Evolutionary conservation across 2,329 filamentous ascomycete species (phyloP), one percentile per base, ranked within the genome.

Genomic region (Arthrobotrys sinensis): DNA sequence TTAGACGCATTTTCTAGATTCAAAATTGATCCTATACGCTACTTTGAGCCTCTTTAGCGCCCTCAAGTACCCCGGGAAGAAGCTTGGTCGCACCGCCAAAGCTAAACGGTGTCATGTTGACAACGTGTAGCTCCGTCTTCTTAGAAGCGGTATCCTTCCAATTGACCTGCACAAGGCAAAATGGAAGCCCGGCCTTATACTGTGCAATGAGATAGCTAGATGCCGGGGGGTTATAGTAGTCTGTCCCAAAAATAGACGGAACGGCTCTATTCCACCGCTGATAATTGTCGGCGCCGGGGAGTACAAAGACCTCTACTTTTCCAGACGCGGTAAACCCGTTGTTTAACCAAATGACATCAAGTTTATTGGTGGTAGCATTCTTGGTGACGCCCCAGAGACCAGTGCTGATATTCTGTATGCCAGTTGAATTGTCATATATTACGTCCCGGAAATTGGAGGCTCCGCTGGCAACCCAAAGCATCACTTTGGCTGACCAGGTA

Each of bases 51-150:
- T 28, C 24, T 28, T 28, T 28, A 28, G 4, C 24, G 24, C 24
- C 24, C 24, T 28, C 24, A 4, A 28, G 24, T 28, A 28, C 24
- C 4, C 24, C 24, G 2, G 24, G 24, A 28, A 28, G 24, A 28
- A 28, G 24, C 24, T 28, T 28, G 24, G 24, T 28, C 24, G 24
- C 24, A 28, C 24, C 24, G 24, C 24, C 24, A 28, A 28, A 28
- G 2, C 36, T 38, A 12, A 12, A 8, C 7, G 36, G 36, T 38
- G 12, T 38, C 36, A 38, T 38, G 12, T 34, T 53, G 5, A 53
- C 12, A 53, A 53, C 50, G 11, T 53, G 21, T 4, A 53, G 28
- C 28, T 53, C 50, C 24, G 50, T 53, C 28, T 24, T 53, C 24
- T 16, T 34, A 2, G 14, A 53, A 16, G 24, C 11, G 11, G 50